Evolutionary conservation across 129 eudicot species (phyloP), one percentile per base, ranked within the genome.

Genomic region (Smallanthus sonchifolius): DNA sequence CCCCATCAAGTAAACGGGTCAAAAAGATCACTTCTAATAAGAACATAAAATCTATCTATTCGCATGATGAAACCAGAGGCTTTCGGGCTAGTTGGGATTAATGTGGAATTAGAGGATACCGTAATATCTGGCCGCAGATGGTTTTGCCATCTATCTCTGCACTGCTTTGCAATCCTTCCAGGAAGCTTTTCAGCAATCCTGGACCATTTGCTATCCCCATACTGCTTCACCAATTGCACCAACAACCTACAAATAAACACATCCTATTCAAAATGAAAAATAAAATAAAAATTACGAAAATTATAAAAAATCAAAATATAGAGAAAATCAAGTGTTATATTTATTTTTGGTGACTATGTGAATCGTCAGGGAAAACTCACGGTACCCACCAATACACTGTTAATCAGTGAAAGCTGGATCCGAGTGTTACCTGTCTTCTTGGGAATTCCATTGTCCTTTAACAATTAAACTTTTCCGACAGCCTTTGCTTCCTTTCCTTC

Each of bases 111-210:
- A 14, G 10, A 74, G 49, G 66, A 72, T 70, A 90, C 96, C 87
- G 89, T 87, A 2, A 90, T 83, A 56, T 87, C 83, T 1, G 96
- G 93, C 60, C 86, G 75, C 56, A 90, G 75, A 79, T 90, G 96
- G 73, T 90, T 90, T 81, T 87, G 90, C 89, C 92, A 90, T 79
- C 96, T 79, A 44, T 90, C 96, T 60, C 96, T 84, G 38, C 92
- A 85, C 62, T 90, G 96, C 80, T 90, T 90, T 36, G 93, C 96
- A 15, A 83, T 78, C 63, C 96, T 90, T 42, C 96, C 96, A 5
- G 82, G 81, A 75, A 90, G 80, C 86, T 83, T 70, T 75, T 82
- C 82, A 16, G 93, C 93, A 51, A 90, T 77, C 15, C 20, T 62
- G 14, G 93, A 81, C 96, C 96, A 90, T 80, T 82, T 79, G 77